Conservation (phyloP, 768 basidiomycete species). For the Chalciporus piperatus region DNA sequence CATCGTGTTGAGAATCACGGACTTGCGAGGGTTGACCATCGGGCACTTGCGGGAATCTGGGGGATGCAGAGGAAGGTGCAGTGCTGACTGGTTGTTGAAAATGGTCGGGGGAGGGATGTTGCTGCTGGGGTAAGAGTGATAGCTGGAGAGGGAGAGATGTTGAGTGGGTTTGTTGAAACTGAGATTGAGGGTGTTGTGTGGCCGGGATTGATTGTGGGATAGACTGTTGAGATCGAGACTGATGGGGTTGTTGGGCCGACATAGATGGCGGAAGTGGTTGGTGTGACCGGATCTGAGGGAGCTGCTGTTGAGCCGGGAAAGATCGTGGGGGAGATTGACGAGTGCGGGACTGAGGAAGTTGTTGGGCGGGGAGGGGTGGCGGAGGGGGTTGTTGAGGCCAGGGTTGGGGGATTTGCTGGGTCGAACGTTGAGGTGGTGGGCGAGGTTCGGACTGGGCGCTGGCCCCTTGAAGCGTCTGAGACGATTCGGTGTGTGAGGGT, state of each 20-base stretch:
- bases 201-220: not conserved
- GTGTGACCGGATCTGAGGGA: not conserved
- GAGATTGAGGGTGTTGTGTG: not conserved
- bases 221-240: not conserved
- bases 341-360: not conserved
- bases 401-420: not conserved
- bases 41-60: no score
- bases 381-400: not conserved
- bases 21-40: conserved; percentile 3
- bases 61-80: not conserved
- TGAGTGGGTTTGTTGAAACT: not conserved
- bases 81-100: not conserved
- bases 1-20: not conserved
- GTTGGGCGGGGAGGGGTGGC: not conserved
- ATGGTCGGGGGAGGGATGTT: not conserved
- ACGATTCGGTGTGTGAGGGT: not conserved
- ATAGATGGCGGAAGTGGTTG: not conserved
- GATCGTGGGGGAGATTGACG: not conserved
- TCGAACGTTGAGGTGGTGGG: not conserved
- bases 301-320: not conserved
- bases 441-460: not conserved
- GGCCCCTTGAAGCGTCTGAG: conserved; percentile 6
- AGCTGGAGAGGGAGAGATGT: not conserved
- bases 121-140: not conserved
- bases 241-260: not conserved